Evolutionary conservation across 306 rosid species (phyloP).

Genomic region (Amphicarpaea edgeworthii): DNA sequence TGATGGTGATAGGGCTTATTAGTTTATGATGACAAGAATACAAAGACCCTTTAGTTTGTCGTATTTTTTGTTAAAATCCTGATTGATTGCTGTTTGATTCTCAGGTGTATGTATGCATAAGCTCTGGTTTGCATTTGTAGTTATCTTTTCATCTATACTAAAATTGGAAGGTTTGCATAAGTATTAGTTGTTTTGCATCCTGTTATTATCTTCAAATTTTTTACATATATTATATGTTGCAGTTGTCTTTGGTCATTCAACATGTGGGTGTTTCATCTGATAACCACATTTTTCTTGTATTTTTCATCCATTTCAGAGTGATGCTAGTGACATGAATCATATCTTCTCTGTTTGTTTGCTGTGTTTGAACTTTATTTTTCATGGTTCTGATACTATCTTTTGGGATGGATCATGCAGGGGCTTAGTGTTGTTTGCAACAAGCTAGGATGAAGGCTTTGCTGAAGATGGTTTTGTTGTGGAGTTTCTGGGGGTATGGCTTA

Average conservation of each 20-base stretch:
- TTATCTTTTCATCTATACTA: conserved; percentile 26
- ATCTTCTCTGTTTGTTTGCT: conserved; percentile 29
- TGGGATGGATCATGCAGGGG: conserved; percentile 69
- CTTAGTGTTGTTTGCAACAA: conserved; percentile 97
- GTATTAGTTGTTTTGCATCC: conserved; percentile 28
- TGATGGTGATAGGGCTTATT: conserved; percentile 13
- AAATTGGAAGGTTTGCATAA: conserved; percentile 27
- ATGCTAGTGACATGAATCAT: conserved; percentile 76
- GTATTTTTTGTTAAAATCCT: conserved; percentile 22
- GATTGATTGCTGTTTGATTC: conserved; percentile 27
- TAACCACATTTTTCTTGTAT: conserved; percentile 14
- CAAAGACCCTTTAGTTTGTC: conserved; percentile 8
- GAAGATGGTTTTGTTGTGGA: conserved; percentile 95
- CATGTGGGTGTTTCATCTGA: conserved; percentile 33
- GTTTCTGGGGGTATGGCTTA: conserved; percentile 88
- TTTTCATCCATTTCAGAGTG: conserved; percentile 55
- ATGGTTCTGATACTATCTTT: conserved; percentile 35
- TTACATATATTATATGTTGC: conserved; percentile 22
- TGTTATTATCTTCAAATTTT: conserved; percentile 26
- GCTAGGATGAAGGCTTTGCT: conserved; percentile 82
- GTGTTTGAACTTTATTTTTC: conserved; percentile 38
- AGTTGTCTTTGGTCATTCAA: conserved; percentile 31
- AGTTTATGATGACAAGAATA: conserved; percentile 25
- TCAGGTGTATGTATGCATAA: conserved; percentile 30
- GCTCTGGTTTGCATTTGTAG: conserved; percentile 31